These are phyloP conservation scores for Apiotrichum akiyoshidainum DNA, from an alignment of 1,284 basidiomycete species.

Conservation along the genomic window DNA sequence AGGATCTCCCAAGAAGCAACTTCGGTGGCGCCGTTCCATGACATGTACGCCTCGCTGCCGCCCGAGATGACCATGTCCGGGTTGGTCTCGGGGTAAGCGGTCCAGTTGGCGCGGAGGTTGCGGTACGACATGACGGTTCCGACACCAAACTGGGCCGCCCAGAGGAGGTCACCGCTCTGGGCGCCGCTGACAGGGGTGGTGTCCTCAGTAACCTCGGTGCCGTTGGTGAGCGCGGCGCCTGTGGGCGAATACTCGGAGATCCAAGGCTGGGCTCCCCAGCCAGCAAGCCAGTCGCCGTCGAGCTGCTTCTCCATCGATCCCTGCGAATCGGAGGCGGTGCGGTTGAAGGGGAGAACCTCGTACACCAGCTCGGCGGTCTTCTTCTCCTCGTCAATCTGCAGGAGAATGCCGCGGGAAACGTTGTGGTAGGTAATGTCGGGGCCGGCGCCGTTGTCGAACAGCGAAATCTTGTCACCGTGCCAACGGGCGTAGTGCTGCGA, in stretches of 20 bases:
- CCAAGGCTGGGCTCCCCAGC: slow-evolving; percentile 26
- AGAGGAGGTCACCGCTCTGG: slow-evolving; percentile 25
- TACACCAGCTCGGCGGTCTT: slow-evolving; percentile 25
- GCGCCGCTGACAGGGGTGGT: not conserved
- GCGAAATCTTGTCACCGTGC: slow-evolving; percentile 16
- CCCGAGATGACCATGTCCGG: slow-evolving; percentile 22
- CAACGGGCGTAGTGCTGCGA: slow-evolving; percentile 41
- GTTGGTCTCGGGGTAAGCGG: slow-evolving; percentile 26
- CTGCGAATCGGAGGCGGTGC: slow-evolving; percentile 26
- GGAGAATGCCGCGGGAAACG: slow-evolving; percentile 30
- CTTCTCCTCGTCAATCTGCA: slow-evolving; percentile 27
- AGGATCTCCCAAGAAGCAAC: slow-evolving; percentile 27
- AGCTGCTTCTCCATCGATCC: slow-evolving; percentile 29
- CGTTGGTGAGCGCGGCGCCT: too few relatives aligned
- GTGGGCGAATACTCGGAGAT: slow-evolving; percentile 24
- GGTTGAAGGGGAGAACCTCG: slow-evolving; percentile 28
- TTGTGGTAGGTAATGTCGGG: slow-evolving; percentile 20
- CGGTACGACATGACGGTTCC: slow-evolving; percentile 37
- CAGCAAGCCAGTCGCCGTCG: slow-evolving; percentile 28
- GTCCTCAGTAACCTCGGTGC: slow-evolving; percentile 2
- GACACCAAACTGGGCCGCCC: slow-evolving; percentile 35
- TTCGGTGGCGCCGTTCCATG: slow-evolving; percentile 46
- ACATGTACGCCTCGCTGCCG: slow-evolving; percentile 13
- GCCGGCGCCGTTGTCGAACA: slow-evolving; percentile 43
- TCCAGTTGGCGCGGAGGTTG: slow-evolving; percentile 29